Base-by-base conservation (phyloP, 495 filamentous ascomycete species). In the Aspergillus carlsbadensis region DNA sequence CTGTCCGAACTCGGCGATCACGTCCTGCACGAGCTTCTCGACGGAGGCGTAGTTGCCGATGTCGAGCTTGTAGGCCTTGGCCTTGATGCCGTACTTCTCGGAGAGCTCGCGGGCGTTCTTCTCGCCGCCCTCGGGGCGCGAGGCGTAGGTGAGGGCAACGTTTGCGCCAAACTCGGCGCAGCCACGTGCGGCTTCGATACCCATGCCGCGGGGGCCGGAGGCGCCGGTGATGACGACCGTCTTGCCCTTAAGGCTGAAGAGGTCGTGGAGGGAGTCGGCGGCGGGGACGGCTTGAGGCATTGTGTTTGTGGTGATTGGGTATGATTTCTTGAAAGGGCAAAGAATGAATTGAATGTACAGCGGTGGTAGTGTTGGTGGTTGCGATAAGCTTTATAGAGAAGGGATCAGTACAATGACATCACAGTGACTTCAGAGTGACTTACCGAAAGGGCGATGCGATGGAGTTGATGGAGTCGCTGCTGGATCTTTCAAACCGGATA, bases 81-180 rank as follows among this genome's bases (percentile, higher is more conserved):
- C 75, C 70, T 87, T 87, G 70, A 88, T 72, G 44, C 84, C 84
- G 76, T 85, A 87, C 52, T 74, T 72, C 54, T 78, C 73, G 6
- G 62, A 10, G 10, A 88, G 76, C 60, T 84, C 84, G 57, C 80
- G 75, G 47, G 82, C 84, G 73, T 87, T 87, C 75, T 81, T 81
- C 72, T 87, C 81, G 46, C 81, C 85, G 15, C 81, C 83, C 44
- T 80, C 63, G 0, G 80, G 69, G 8, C 83, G 81, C 3, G 85
- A 86, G 51, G 84, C 63, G 66, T 88, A 89, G 55, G 84, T 87
- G 69, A 88, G 77, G 66, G 84, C 84, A 18, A 90, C 66, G 69
- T 88, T 77, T 61, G 86, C 87, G 33, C 87, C 87, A 76, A 88
- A 83, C 63, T 90, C 87, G 34, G 87, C 87, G 61, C 83, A 85